phyloP scores from a whole-genome alignment of 1,284 basidiomycete genomes.

The Trametes versicolor region DNA sequence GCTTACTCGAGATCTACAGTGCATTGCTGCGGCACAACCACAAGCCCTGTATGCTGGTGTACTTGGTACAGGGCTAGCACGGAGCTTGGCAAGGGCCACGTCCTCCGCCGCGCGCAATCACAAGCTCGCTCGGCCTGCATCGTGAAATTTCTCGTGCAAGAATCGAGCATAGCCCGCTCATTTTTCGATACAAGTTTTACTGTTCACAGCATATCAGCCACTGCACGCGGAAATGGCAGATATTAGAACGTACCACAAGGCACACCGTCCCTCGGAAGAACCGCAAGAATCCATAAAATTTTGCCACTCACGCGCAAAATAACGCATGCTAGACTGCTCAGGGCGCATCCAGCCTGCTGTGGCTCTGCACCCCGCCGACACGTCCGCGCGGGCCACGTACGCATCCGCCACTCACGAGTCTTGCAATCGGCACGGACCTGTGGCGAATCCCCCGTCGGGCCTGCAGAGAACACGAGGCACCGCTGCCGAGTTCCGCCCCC shows the following conservation, averaged over 20 bases:
- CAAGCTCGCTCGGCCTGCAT: background rate
- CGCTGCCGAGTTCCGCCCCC: background rate
- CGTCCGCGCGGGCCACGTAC: constrained; percentile 8
- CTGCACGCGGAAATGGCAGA: background rate
- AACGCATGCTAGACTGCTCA: constrained; percentile 12
- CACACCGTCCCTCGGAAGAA: background rate
- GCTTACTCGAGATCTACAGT: background rate
- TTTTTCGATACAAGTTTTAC: background rate
- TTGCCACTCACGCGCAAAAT: background rate
- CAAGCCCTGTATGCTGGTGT: background rate
- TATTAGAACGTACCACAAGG: background rate
- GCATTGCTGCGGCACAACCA: background rate
- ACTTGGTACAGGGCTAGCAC: background rate
- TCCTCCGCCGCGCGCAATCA: background rate
- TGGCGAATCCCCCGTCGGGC: background rate
- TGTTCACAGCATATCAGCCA: background rate
- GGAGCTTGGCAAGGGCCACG: background rate
- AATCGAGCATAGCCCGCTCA: background rate
- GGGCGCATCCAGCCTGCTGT: constrained; percentile 4
- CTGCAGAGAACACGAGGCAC: background rate
- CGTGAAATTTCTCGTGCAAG: background rate
- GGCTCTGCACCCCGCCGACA: constrained; percentile 10
- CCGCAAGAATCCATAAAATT: background rate
- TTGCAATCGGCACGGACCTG: background rate
- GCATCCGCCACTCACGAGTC: background rate